phyloP scores from a whole-genome alignment of 2,329 filamentous ascomycete genomes.

The Rutstroemia sp. region DNA sequence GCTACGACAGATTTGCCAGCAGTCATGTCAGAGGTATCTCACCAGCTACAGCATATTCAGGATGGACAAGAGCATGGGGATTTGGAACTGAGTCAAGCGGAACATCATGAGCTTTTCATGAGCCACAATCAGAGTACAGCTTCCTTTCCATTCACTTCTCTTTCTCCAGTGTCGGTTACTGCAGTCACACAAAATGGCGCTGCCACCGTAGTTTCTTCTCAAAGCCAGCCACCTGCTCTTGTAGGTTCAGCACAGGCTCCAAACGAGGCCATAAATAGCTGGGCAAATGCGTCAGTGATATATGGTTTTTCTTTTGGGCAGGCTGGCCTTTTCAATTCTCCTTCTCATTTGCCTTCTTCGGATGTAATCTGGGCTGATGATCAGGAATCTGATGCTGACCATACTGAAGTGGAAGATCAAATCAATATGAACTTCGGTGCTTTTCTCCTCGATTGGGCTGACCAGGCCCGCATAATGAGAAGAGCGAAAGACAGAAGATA shows the following conservation, averaged over 20 bases:
- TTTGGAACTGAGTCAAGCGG: conserved; percentile 11
- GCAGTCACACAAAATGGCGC: conserved; percentile 5
- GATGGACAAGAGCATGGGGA: conserved; percentile 25
- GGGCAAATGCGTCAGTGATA: neutral
- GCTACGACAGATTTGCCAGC: conserved; percentile 16
- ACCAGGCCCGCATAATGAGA: neutral
- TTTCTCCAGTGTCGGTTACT: neutral
- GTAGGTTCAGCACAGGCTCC: neutral
- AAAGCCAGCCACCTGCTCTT: neutral
- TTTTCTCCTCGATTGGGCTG: conserved; percentile 43
- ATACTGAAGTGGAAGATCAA: conserved; percentile 26
- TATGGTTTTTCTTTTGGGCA: conserved; percentile 4
- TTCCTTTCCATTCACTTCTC: conserved; percentile 19
- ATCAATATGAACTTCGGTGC: conserved; percentile 43
- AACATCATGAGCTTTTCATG: conserved; percentile 15
- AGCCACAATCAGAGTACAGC: conserved; percentile 25
- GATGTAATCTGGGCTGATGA: conserved; percentile 12
- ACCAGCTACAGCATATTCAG: conserved; percentile 27
- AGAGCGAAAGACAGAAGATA: conserved; percentile 3
- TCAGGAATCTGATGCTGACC: conserved; percentile 22
- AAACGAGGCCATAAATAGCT: neutral
- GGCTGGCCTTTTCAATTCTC: neutral
- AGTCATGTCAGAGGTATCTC: conserved; percentile 25
- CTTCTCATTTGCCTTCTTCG: conserved; percentile 9
- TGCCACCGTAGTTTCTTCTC: conserved; percentile 7